These are phyloP conservation scores for Phialocephala subalpina DNA, from an alignment of 2,329 filamentous ascomycete genomes.

Conservation along the genomic window DNA sequence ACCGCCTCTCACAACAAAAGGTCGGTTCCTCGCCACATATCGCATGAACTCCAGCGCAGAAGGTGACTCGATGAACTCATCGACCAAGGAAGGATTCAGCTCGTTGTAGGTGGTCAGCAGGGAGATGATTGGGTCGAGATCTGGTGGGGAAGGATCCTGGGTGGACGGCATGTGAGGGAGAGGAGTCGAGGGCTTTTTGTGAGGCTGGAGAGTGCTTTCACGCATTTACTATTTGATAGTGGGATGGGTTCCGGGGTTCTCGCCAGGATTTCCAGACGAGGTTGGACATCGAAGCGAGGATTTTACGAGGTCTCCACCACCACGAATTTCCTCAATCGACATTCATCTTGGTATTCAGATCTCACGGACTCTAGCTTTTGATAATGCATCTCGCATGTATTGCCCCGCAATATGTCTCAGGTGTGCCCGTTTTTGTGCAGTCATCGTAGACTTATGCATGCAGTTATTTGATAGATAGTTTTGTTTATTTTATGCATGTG, in stretches of 20 bases:
- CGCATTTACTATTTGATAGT: too few relatives aligned
- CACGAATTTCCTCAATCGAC: too few relatives aligned
- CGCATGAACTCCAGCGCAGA: constrained; percentile 83
- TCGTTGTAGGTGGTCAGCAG: constrained; percentile 77
- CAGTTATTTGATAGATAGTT: too few relatives aligned
- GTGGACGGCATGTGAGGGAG: not conserved
- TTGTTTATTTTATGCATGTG: not conserved
- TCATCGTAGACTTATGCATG: not conserved
- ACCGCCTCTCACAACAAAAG: constrained; percentile 74
- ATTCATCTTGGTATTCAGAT: too few relatives aligned
- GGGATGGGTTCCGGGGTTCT: not conserved
- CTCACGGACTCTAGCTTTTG: not conserved
- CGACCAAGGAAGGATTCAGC: constrained; percentile 68
- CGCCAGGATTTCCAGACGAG: not conserved
- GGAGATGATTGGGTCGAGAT: constrained; percentile 54
- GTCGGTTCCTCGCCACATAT: constrained; percentile 76
- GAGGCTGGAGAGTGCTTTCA: not conserved
- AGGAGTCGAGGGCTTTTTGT: not conserved
- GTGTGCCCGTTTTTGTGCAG: not conserved
- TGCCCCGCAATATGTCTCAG: not conserved
- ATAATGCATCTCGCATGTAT: not conserved
- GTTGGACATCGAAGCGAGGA: not conserved
- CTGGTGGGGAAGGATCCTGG: constrained; percentile 14
- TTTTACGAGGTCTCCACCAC: too few relatives aligned
- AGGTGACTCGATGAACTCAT: constrained; percentile 70